Base-by-base conservation (phyloP, 768 basidiomycete genomes). In the Fomitopsis pulvina region DNA sequence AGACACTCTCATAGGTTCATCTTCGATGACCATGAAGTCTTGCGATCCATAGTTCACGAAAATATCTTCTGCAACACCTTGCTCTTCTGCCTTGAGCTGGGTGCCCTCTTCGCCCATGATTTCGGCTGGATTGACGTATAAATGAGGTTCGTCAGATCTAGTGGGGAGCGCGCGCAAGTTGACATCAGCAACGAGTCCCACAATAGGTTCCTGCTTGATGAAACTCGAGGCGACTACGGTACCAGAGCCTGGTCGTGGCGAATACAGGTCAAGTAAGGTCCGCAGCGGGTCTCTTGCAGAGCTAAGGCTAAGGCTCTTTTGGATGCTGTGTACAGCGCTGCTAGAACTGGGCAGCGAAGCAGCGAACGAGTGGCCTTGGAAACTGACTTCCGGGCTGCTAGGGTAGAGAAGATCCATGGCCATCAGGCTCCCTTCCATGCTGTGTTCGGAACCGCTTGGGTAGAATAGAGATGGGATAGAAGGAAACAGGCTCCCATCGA, bases 41-140 rank as follows among this genome's bases (percentile, higher is more conserved):
- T 12, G 14, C 18, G 14, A 18, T 5, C 18, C 34, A 16, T 16
- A 32, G 18, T 37, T 18, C 14, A 16, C 34, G 5, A 37, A 18
- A 37, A 37, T 12, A 16, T 16, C 34, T n/a, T n/a, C n/a, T 6
- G 34, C 34, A 14, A 37, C 34, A 5, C 18, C 34, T 37, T 6
- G 34, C 32, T 22, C 45, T 14, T 30, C 48, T 2, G 39, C 12
- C 34, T 51, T 52, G 21, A 48, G 41, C 9, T 21, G 10, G 10
- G 57, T 37, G 24, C n/a, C 42, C 25, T 32, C 6, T 37, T 37
- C 18, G 28, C 51, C 57, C 51, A 70, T 61, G 25, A 71, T 66
- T 27, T 72, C 68, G 27, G 67, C 52, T 20, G 76, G 75, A 55
- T 77, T 67, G 43, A 78, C 62, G 25, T 70, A 64, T 4, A 54